Evolutionary conservation across 106 monocot species (phyloP).

Genomic region (Dioscorea zingiberensis): DNA sequence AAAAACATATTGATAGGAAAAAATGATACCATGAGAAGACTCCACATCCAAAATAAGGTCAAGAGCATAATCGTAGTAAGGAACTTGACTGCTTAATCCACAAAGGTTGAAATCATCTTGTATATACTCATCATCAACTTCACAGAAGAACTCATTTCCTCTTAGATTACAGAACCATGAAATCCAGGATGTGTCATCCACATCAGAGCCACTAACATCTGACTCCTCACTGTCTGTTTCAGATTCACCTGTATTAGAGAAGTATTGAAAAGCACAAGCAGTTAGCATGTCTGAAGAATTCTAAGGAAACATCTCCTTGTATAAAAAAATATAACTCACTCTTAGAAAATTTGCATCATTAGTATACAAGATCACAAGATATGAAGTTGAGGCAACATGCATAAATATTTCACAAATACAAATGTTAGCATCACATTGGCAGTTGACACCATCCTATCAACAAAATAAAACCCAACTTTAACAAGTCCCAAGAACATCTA

Average conservation of each 20-base stretch:
- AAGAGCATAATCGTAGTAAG: constrained; percentile 52
- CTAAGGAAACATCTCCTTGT: no score
- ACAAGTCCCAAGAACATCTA: no score
- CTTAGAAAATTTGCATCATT: no score
- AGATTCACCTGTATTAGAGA: constrained; percentile 27
- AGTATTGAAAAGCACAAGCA: not conserved
- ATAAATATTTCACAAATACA: not conserved
- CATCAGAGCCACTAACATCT: constrained; percentile 54
- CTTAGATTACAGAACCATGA: constrained; percentile 51
- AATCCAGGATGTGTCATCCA: constrained; percentile 54
- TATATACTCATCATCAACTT: constrained; percentile 52
- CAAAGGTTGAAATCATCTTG: constrained; percentile 57
- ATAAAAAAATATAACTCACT: no score
- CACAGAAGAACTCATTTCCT: constrained; percentile 54
- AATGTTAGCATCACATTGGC: not conserved
- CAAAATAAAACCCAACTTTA: no score
- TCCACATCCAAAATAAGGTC: constrained; percentile 50
- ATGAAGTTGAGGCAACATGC: not conserved
- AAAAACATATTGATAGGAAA: not conserved
- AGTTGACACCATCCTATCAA: not conserved
- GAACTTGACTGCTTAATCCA: constrained; percentile 49
- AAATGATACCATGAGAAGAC: constrained; percentile 34
- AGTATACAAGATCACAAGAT: no score
- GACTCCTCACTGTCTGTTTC: constrained; percentile 51
- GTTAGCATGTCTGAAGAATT: not conserved